These are phyloP conservation scores for Diacronema lutheri DNA, from an alignment of 78 protist species.

Conservation along the genomic window DNA sequence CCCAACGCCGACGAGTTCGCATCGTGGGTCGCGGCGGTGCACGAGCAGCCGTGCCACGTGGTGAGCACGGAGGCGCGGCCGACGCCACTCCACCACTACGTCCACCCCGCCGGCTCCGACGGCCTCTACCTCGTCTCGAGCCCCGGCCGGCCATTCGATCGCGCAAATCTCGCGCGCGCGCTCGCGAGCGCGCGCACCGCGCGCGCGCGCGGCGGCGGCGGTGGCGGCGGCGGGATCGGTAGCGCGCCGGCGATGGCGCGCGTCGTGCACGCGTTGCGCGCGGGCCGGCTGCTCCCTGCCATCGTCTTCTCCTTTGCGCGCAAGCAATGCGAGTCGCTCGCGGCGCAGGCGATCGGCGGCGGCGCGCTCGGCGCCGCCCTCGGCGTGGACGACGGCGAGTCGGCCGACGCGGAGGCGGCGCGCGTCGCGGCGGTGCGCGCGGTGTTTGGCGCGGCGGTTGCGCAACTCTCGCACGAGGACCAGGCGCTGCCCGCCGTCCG, in stretches of 20 bases:
- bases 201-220: not conserved
- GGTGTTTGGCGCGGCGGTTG: not conserved
- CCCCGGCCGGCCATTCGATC: not conserved
- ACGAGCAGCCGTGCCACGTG: slow-evolving; percentile 66
- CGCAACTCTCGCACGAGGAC: not conserved
- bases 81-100: slow-evolving; percentile 84
- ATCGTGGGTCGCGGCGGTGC: slow-evolving; percentile 60
- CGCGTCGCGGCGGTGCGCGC: not conserved
- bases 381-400: not conserved
- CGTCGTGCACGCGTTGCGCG: not conserved
- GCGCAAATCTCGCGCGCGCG: not conserved
- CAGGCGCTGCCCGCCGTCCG: not conserved
- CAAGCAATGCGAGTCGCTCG: slow-evolving; percentile 47
- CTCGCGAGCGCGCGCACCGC: not conserved
- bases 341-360: slow-evolving; percentile 21
- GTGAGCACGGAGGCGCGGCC: slow-evolving; percentile 90
- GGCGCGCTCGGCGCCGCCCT: slow-evolving; percentile 35
- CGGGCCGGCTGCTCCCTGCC: slow-evolving; percentile 45
- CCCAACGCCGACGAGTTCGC: slow-evolving; percentile 88
- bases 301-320: slow-evolving; percentile 68
- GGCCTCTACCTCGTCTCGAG: not conserved
- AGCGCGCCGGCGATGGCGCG: not conserved
- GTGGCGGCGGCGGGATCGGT: too few species aligned
- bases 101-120: slow-evolving; percentile 45
- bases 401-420: too few species aligned